Conservation (phyloP, 2,329 filamentous ascomycete genomes). For the Lachnellula willkommii region DNA sequence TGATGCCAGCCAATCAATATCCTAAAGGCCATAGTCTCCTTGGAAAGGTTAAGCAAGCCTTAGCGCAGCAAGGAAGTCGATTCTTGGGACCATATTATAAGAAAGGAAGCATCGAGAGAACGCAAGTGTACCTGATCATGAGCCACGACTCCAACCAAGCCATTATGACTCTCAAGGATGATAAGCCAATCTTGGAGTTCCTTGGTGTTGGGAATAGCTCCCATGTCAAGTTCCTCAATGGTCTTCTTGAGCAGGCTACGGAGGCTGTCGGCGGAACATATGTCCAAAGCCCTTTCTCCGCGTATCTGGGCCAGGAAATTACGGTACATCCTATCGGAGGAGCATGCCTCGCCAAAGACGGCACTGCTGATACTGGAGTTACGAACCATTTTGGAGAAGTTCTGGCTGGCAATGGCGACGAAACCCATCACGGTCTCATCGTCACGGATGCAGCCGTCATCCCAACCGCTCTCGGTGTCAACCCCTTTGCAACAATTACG, state of each 20-base stretch:
- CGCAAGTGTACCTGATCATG: constrained; percentile 56
- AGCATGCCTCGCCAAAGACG: constrained; percentile 56
- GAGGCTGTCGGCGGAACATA: constrained; percentile 55
- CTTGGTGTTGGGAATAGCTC: constrained; percentile 52
- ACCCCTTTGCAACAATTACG: constrained; percentile 64
- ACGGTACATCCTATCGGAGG: constrained; percentile 65
- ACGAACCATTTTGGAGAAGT: constrained; percentile 58
- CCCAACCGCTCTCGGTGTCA: constrained; percentile 57
- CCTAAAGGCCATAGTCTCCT: constrained; percentile 36
- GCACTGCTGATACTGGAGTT: constrained; percentile 51
- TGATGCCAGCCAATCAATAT: constrained; percentile 43
- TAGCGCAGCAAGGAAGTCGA: constrained; percentile 47
- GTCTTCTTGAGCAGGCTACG: constrained; percentile 49
- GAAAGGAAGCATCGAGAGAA: constrained; percentile 52
- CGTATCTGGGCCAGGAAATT: constrained; percentile 50
- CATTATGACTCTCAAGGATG: constrained; percentile 51
- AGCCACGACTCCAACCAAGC: constrained; percentile 47
- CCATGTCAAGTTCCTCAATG: constrained; percentile 49
- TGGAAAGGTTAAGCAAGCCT: constrained; percentile 40
- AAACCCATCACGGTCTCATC: constrained; percentile 53
- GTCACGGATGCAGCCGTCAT: constrained; percentile 58
- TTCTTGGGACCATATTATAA: constrained; percentile 54
- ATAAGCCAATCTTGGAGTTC: constrained; percentile 56
- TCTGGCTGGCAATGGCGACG: constrained; percentile 46
- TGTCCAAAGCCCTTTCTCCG: constrained; percentile 53